phyloP scores from a whole-genome alignment of 495 filamentous ascomycete species.

The Penicillium cataractarum region DNA sequence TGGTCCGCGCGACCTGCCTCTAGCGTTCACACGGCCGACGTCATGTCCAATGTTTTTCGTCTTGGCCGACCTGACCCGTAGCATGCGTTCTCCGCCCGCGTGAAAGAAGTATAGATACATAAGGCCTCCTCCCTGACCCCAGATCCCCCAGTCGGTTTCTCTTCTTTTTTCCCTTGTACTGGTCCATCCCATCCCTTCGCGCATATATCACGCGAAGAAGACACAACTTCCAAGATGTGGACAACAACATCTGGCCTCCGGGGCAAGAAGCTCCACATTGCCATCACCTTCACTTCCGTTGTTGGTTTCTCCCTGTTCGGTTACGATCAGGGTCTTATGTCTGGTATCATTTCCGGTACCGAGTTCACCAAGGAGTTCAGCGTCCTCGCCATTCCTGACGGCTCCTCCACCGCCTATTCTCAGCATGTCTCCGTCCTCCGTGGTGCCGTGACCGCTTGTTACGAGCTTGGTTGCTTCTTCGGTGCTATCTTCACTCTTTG shows the following conservation, averaged over 20 bases:
- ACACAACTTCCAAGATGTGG: constrained; percentile 38
- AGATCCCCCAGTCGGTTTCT: constrained; percentile 1
- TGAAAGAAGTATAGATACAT: constrained; percentile 14
- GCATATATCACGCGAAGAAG: neutral
- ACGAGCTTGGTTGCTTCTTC: constrained; percentile 76
- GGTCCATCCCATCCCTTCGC: constrained; percentile 11
- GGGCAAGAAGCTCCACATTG: constrained; percentile 39
- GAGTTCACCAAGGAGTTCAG: constrained; percentile 70
- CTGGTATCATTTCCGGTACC: constrained; percentile 72
- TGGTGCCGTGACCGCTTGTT: constrained; percentile 78
- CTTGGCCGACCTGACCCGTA: constrained; percentile 12
- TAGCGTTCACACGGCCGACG: constrained; percentile 17
- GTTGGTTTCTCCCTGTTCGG: constrained; percentile 76
- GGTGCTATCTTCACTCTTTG: constrained; percentile 73
- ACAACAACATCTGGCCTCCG: constrained; percentile 41
- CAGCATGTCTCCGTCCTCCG: constrained; percentile 67
- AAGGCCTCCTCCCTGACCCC: constrained; percentile 9
- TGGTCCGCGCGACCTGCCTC: constrained; percentile 26
- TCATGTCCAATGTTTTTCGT: constrained; percentile 20
- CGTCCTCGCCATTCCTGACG: constrained; percentile 43
- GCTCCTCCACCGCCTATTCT: constrained; percentile 10
- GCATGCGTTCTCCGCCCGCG: constrained; percentile 2
- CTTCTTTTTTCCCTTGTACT: constrained; percentile 9
- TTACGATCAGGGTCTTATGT: constrained; percentile 76
- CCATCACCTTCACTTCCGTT: constrained; percentile 45